Evolutionary conservation across 495 filamentous ascomycete species (phyloP).

Genomic region (Penicillium canescens): DNA sequence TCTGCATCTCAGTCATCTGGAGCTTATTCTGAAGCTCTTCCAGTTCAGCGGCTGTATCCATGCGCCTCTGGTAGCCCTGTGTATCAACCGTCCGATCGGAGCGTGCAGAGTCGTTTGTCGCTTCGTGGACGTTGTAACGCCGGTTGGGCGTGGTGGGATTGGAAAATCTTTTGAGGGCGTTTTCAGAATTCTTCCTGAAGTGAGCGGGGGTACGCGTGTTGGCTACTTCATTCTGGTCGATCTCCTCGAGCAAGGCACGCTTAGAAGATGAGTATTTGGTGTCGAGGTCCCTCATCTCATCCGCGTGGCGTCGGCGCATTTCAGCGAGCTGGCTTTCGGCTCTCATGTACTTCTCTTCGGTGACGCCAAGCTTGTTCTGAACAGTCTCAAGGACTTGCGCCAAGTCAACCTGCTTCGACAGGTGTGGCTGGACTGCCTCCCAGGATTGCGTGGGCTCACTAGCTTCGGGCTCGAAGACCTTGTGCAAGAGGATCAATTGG

Average conservation of each 20-base stretch:
- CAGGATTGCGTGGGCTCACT: slow-evolving; percentile 59
- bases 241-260: slow-evolving; percentile 77
- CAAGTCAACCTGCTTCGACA: slow-evolving; percentile 72
- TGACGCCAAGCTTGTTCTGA: slow-evolving; percentile 80
- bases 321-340: slow-evolving; percentile 84
- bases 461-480: slow-evolving; percentile 80
- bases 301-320: slow-evolving; percentile 68
- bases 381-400: slow-evolving; percentile 88
- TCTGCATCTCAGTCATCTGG: slow-evolving; percentile 94
- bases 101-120: slow-evolving; percentile 73
- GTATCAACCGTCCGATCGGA: slow-evolving; percentile 92
- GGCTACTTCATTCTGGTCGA: slow-evolving; percentile 79
- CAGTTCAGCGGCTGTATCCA: slow-evolving; percentile 88
- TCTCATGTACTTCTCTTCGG: slow-evolving; percentile 77
- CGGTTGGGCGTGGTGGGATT: slow-evolving; percentile 75
- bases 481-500: slow-evolving; percentile 78
- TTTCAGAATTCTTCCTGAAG: slow-evolving; percentile 70
- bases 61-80: slow-evolving; percentile 80
- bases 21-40: slow-evolving; percentile 94
- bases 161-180: slow-evolving; percentile 62
- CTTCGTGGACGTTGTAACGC: slow-evolving; percentile 62
- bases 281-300: slow-evolving; percentile 73
- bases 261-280: slow-evolving; percentile 70
- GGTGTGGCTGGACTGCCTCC: slow-evolving; percentile 59
- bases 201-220: slow-evolving; percentile 77